phyloP scores from a whole-genome alignment of 2,329 filamentous ascomycete species.

The Ustulina deusta region DNA sequence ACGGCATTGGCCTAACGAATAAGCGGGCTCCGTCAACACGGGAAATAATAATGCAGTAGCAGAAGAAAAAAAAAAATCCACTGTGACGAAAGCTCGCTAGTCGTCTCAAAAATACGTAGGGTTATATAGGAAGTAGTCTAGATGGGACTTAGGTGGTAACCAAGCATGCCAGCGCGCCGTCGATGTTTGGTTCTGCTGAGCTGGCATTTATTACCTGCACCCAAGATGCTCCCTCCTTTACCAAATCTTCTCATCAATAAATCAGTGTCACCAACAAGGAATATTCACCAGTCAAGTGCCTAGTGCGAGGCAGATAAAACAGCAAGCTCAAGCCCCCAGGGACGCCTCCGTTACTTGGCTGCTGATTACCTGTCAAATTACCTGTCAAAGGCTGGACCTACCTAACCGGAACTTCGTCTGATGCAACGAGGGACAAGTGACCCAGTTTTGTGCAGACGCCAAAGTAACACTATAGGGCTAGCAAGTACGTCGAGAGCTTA shows the following conservation, averaged over 20 bases:
- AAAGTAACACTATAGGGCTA: conserved; percentile 35
- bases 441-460: conserved; percentile 20
- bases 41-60: not conserved
- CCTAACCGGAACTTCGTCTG: conserved; percentile 14
- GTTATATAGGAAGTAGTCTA: not conserved
- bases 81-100: conserved; percentile 3
- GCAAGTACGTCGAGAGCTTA: conserved; percentile 26
- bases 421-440: conserved; percentile 21
- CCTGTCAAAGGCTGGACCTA: conserved; percentile 13
- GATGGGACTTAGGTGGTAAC: not conserved
- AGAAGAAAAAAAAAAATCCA: conserved; percentile 6
- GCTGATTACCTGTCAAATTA: not conserved
- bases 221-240: conserved; percentile 9
- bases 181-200: conserved; percentile 32
- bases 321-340: conserved; percentile 17
- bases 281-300: not conserved
- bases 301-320: conserved; percentile 14
- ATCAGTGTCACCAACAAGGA: not conserved
- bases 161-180: not conserved
- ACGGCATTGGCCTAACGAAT: conserved; percentile 23
- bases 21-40: conserved; percentile 5
- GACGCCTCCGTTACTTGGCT: conserved; percentile 18
- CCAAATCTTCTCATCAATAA: conserved; percentile 16
- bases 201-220: conserved; percentile 30
- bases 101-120: not conserved